Base-by-base conservation (phyloP, 2,329 filamentous ascomycete genomes). In the Phyllachora maydis region DNA sequence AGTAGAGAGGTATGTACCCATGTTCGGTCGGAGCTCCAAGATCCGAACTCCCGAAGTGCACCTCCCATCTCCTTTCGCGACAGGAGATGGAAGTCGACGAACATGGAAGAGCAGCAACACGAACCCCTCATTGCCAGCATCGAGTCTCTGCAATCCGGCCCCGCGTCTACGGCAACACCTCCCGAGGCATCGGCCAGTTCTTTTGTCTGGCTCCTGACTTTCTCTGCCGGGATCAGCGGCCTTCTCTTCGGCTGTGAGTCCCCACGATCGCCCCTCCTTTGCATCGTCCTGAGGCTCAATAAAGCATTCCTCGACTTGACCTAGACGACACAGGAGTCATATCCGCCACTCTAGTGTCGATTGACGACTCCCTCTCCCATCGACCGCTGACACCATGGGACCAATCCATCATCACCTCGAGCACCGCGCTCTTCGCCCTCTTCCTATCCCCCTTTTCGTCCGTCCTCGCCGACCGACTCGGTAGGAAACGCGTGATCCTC, bases 391-490 rank as follows among this genome's bases (percentile, higher is more conserved):
- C 58, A 2, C 63, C 66, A 1, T 45, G 71, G 36, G 68, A 75
- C 43, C 77, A 71, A 42, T 75, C 70, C 5, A 50, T 77, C 32
- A 70, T 75, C 36, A 77, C 72, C 3, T 70, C 67, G n/a, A 62
- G 59, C 12, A 76, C 72, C 4, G 64, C 68, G 4, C 57, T 77
- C 22, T 61, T 71, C 30, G 72, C 73, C 4, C 60, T 74, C 4
- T 37, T 67, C 26, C 49, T 66, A 19, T 74, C 69, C 3, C 69
- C 72, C 2, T 53, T 68, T 19, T 65, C 68, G 2, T 72, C 68
- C 3, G 34, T 67, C n/a, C 49, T 74, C 9, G 69, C 70, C 30
- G 69, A 75, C 36, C 43, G 42, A 13, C 46, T 65, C 18, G 70
- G 71, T 19, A 61, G 71, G 13, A 65, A 63, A 30, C 56, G 54